Percentiles rank a stretch among this genome's conserved stretches.
These are phyloP conservation scores for Fusarium denticulatum DNA, from an alignment of 2,329 filamentous ascomycete species.

Conservation along the genomic window DNA sequence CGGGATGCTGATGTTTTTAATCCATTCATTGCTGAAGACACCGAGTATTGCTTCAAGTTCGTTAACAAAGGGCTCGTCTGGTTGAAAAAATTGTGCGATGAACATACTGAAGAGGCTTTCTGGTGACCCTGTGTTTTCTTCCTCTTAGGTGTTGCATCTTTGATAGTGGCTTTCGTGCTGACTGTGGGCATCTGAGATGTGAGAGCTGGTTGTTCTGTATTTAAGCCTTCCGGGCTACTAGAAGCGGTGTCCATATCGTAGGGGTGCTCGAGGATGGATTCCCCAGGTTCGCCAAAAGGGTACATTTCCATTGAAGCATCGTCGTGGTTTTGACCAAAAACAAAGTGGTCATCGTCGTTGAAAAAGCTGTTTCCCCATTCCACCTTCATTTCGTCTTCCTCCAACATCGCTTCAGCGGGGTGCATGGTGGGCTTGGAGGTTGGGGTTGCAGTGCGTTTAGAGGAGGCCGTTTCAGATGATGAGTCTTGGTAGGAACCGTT, in stretches of 20 bases:
- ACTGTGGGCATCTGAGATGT: slow-evolving; percentile 56
- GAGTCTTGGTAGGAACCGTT: slow-evolving; percentile 59
- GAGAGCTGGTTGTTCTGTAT: slow-evolving; percentile 48
- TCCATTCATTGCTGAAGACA: slow-evolving; percentile 61
- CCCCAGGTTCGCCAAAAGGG: slow-evolving; percentile 43
- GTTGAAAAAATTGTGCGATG: slow-evolving; percentile 13
- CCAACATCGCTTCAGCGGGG: slow-evolving; percentile 56
- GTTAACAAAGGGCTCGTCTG: slow-evolving; percentile 23
- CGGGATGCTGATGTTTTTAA: slow-evolving; percentile 58
- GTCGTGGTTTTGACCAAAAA: slow-evolving; percentile 45
- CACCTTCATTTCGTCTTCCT: slow-evolving; percentile 53
- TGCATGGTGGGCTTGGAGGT: slow-evolving; percentile 56
- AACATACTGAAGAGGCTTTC: slow-evolving; percentile 53
- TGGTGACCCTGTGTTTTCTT: slow-evolving; percentile 39
- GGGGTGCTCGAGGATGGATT: slow-evolving; percentile 57
- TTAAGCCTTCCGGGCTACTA: slow-evolving; percentile 61
- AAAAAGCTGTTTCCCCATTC: slow-evolving; percentile 56
- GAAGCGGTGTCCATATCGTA: slow-evolving; percentile 69
- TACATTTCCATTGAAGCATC: slow-evolving; percentile 46
- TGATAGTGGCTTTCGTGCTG: slow-evolving; percentile 48
- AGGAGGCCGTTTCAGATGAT: slow-evolving; percentile 62
- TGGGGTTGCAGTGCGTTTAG: slow-evolving; percentile 59
- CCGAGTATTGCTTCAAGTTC: slow-evolving; percentile 59
- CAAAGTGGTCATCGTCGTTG: slow-evolving; percentile 53
- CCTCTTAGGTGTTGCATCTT: slow-evolving; percentile 41